Evolutionary conservation across 768 basidiomycete species (phyloP), one percentile per base, ranked within the genome.

Genomic region (Strobilomyces confusus): DNA sequence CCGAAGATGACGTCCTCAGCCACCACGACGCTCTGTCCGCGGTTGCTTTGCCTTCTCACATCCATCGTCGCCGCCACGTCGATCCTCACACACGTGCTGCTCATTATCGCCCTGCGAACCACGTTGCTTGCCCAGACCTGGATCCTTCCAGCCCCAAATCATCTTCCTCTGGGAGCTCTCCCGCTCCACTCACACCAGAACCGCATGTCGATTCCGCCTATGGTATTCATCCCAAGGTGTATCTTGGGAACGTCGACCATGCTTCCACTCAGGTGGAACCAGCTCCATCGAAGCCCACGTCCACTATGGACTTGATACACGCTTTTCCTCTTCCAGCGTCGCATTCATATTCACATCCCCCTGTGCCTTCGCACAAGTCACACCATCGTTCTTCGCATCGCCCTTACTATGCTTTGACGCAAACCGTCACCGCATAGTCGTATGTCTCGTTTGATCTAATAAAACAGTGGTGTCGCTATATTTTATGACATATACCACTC

Each of bases 1-100:
- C 78, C 49, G 87, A 89, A 61, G 74, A 74, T 37, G 87, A 89
- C 62, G 58, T 89, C 54, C 76, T 89, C 29, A 64, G 69, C 40
- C 73, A 77, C 58, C 73, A 77, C 42, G 68, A 69, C 54, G 48
- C 67, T 22, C 60, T 76, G 37, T 72, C 69, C 26, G 61, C 64
- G 2, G 58, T 68, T 40, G 58, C 65, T 40, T 44, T 62, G 55
- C 56, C 67, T 51, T 51, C 47, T 17, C 69, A 71, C 57, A 56
- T 40, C 29, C 48, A 66, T 36, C 68, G 66, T 36, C 68, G 66
- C 20, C 67, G 62, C 45, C 59, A 61, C 47, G 49, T 61, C 66
- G 44, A 65, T 64, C 53, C 56, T 43, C 60, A 54, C 54, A 44
- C 58, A 9, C 60, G 49, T 30, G 56, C 56, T 30, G 56, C 56